phyloP scores from a whole-genome alignment of 257 asterid genomes.

The Penstemon eatonii region DNA sequence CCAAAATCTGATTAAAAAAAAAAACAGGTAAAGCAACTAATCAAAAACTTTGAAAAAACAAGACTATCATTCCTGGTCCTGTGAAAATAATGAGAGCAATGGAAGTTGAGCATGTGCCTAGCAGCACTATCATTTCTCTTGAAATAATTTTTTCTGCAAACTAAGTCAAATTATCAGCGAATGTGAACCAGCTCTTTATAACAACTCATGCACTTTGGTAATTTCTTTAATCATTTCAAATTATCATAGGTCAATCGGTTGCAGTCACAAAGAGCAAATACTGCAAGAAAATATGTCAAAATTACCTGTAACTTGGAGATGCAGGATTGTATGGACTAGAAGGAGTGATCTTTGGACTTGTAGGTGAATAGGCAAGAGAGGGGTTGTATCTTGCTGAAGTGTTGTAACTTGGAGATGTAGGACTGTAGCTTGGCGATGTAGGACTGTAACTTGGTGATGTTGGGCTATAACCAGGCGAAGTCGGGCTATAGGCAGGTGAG shows the following conservation, averaged over 20 bases:
- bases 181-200: background rate
- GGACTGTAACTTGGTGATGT: slow-evolving; percentile 94
- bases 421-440: slow-evolving; percentile 87
- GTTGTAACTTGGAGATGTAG: slow-evolving; percentile 77
- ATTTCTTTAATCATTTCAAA: background rate
- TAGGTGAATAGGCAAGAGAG: slow-evolving; percentile 91
- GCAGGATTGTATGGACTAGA: slow-evolving; percentile 96
- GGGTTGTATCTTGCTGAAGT: slow-evolving; percentile 95
- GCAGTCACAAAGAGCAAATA: slow-evolving; percentile 18
- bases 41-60: slow-evolving; percentile 19
- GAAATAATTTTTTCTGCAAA: background rate
- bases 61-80: background rate
- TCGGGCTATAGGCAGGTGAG: slow-evolving; percentile 73
- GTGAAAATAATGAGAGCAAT: background rate
- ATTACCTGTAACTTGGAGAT: slow-evolving; percentile 94
- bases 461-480: slow-evolving; percentile 84
- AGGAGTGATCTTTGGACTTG: slow-evolving; percentile 84
- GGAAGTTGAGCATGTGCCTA: background rate
- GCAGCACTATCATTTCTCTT: background rate
- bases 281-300: background rate
- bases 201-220: background rate
- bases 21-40: background rate
- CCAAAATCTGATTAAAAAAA: background rate
- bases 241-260: slow-evolving; percentile 1
- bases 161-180: slow-evolving; percentile 2